Evolutionary conservation across 805 yeast species (phyloP).

Genomic region (Danielozyma ontarioensis): DNA sequence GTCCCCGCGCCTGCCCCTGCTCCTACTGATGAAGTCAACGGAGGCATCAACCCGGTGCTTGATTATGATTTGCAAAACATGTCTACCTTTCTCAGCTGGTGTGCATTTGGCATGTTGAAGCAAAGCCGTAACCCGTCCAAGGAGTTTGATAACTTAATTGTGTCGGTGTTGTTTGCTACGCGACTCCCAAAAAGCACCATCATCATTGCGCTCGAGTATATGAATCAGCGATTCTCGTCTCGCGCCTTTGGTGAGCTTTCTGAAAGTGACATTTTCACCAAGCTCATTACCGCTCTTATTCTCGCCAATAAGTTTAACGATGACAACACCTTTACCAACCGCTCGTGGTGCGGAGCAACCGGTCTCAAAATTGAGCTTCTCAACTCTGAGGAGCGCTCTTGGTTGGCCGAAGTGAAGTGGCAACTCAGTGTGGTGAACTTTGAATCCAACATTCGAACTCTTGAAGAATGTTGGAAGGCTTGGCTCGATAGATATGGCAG

Average conservation of each 20-base stretch:
- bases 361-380: slow-evolving; percentile 60
- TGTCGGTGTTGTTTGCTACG: slow-evolving; percentile 76
- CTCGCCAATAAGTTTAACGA: slow-evolving; percentile 93
- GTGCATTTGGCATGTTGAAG: slow-evolving; percentile 63
- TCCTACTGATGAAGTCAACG: slow-evolving; percentile 28
- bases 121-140: slow-evolving; percentile 40
- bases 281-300: slow-evolving; percentile 63
- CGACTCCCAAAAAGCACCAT: slow-evolving; percentile 82
- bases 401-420: slow-evolving; percentile 64
- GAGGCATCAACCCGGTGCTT: slow-evolving; percentile 73
- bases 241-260: slow-evolving; percentile 10
- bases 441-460: slow-evolving; percentile 32
- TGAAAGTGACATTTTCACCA: slow-evolving; percentile 43
- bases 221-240: slow-evolving; percentile 53
- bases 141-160: slow-evolving; percentile 54
- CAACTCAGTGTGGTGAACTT: slow-evolving; percentile 41
- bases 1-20: neutral
- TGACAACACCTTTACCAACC: slow-evolving; percentile 93
- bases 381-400: slow-evolving; percentile 63
- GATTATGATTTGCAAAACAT: slow-evolving; percentile 77
- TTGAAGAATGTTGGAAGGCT: slow-evolving; percentile 42
- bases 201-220: slow-evolving; percentile 70
- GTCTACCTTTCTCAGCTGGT: slow-evolving; percentile 76
- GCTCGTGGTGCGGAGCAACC: slow-evolving; percentile 95
- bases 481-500: slow-evolving; percentile 33